phyloP scores from a whole-genome alignment of 345 rosid genomes.

The Lenwebbia sp. region DNA sequence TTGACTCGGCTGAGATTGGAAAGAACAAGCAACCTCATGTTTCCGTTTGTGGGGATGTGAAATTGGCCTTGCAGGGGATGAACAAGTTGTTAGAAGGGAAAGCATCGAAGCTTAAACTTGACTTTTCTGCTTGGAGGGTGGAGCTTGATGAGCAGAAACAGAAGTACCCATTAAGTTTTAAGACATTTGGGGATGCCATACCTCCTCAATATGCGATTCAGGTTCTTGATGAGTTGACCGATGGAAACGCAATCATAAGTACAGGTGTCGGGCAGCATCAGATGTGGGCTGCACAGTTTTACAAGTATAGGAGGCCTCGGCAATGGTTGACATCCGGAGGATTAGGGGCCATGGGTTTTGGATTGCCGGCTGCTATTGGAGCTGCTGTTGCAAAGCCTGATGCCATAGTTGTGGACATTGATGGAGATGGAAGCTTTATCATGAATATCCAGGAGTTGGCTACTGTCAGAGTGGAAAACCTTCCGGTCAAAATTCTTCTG shows the following conservation, averaged over 20 bases:
- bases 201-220: slow-evolving; percentile 92
- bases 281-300: slow-evolving; percentile 99
- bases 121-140: slow-evolving; percentile 60
- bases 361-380: slow-evolving; percentile 96
- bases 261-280: slow-evolving; percentile 99
- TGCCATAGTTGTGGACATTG: slow-evolving; percentile 80
- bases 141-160: slow-evolving; percentile 66
- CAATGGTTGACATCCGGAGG: slow-evolving; percentile 94
- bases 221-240: slow-evolving; percentile 77
- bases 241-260: slow-evolving; percentile 75
- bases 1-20: slow-evolving; percentile 93
- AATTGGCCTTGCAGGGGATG: slow-evolving; percentile 69
- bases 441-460: slow-evolving; percentile 97
- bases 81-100: slow-evolving; percentile 51
- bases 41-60: slow-evolving; percentile 80
- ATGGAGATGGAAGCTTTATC: slow-evolving; percentile 95
- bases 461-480: slow-evolving; percentile 71
- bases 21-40: slow-evolving; percentile 97
- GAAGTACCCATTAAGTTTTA: slow-evolving; percentile 57
- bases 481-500: slow-evolving; percentile 71
- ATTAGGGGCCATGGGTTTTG: slow-evolving; percentile 98
- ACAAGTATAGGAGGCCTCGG: slow-evolving; percentile 78
- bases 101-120: slow-evolving; percentile 30
- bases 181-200: slow-evolving; percentile 84
- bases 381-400: slow-evolving; percentile 90